Conservation (phyloP, 495 filamentous ascomycete genomes). For the Penicillium cosmopolitanum region DNA sequence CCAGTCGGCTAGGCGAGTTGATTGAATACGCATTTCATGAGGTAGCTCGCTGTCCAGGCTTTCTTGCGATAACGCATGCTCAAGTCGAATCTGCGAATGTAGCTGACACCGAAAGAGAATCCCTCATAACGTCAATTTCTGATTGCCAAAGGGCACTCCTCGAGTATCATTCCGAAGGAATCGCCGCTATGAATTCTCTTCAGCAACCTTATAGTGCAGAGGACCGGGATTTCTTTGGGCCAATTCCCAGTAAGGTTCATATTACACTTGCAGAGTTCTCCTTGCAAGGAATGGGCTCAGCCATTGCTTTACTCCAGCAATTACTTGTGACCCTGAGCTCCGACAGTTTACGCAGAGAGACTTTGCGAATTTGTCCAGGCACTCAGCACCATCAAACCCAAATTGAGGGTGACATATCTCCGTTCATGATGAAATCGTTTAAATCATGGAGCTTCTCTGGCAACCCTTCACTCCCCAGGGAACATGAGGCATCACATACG, state of each 20-base stretch:
- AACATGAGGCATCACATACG: neutral
- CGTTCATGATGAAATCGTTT: neutral
- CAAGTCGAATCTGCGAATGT: conserved; percentile 5
- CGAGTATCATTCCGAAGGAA: neutral
- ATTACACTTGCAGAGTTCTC: neutral
- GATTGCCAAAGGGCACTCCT: neutral
- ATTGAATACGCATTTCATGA: conserved; percentile 32
- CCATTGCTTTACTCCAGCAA: neutral
- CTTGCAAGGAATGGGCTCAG: neutral
- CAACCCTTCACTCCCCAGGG: neutral
- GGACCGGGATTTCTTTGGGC: neutral
- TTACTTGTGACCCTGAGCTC: neutral
- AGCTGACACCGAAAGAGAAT: neutral
- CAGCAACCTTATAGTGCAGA: neutral
- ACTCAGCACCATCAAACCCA: neutral
- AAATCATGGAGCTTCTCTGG: no score
- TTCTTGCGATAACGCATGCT: conserved; percentile 23
- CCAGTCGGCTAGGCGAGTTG: conserved; percentile 22
- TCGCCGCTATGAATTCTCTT: neutral
- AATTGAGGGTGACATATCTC: neutral
- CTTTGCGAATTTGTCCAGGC: neutral
- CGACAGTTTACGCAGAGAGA: neutral
- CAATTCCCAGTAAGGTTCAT: neutral
- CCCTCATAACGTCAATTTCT: neutral
- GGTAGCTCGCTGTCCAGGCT: conserved; percentile 29